Evolutionary conservation across 768 basidiomycete genomes (phyloP), one percentile per base, ranked within the genome.

Genomic region (Cystofilobasidium ferigula): DNA sequence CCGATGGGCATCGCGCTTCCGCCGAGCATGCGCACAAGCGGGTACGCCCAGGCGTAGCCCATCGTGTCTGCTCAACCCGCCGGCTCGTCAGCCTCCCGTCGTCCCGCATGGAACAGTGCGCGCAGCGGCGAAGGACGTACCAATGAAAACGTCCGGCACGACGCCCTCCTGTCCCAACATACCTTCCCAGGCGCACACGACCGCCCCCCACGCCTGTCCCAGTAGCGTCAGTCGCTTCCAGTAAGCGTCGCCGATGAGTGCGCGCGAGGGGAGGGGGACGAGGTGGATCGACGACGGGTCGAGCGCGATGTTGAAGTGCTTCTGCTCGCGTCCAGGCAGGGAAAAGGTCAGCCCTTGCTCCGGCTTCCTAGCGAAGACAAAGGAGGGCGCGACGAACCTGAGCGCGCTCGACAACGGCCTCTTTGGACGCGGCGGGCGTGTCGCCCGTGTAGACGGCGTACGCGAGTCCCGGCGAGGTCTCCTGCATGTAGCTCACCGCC

Each of bases 11-110:
- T 80, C 20, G 79, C 67, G 24, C 67, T 34, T 0, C 76, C 76
- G 20, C 83, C 81, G 1, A 94, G 72, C 60, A 83, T 76, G 0
- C 82, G 77, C 10, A 92, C 85, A 35, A 87, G 78, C 22, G 86
- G 89, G 75, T 89, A 91, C 1, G 90, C 89, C 73, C 97, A 97
- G 0, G 92, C 91, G 71, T 92, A 95, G 34, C 95, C 95, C 93
- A 98, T 98, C 0, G 92, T 90, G 74, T 99, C 94, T 95, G 70
- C 2, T 51, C 54, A 24, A 32, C 38, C 59, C 47, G 30, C n/a
- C 59, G 53, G 67, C 57, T 69, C 30, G 70, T 64, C 67, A 63
- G 51, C 7, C 40, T 42, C 40, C 20, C 10, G 40, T n/a, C n/a
- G n/a, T n/a, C n/a, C 40, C 20, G 10, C 30, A 60, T 47, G 35